Percentiles rank a stretch among this genome's conserved stretches.
These are phyloP conservation scores for Ceratobasidium sp. DNA, from an alignment of 1,284 basidiomycete species.

Conservation along the genomic window DNA sequence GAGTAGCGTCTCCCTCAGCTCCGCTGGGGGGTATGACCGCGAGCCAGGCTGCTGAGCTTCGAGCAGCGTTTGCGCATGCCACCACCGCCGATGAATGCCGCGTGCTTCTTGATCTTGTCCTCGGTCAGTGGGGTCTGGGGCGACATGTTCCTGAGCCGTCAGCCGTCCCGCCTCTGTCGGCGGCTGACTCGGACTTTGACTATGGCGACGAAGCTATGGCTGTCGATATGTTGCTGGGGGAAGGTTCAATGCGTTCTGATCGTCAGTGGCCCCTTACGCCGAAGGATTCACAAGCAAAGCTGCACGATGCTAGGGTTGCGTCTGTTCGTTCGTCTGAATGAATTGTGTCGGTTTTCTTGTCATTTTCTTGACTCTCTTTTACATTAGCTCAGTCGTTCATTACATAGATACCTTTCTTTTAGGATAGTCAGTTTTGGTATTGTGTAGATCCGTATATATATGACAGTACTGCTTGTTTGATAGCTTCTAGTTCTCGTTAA, in stretches of 20 bases:
- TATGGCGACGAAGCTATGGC: slow-evolving; percentile 44
- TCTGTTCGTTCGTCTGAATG: slow-evolving; percentile 36
- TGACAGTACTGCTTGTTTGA: slow-evolving; percentile 3
- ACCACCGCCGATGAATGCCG: slow-evolving; percentile 84
- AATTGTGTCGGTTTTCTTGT: neutral
- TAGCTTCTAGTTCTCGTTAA: slow-evolving; percentile 9
- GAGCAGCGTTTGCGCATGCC: slow-evolving; percentile 73
- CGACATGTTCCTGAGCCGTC: slow-evolving; percentile 24
- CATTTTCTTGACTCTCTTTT: slow-evolving; percentile 25
- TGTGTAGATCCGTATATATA: neutral
- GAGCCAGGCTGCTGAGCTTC: slow-evolving; percentile 71
- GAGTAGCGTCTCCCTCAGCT: slow-evolving; percentile 45
- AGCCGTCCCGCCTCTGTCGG: slow-evolving; percentile 32
- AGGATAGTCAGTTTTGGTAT: slow-evolving; percentile 13
- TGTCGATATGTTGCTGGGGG: slow-evolving; percentile 48
- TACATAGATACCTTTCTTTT: slow-evolving; percentile 10
- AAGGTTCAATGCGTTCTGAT: slow-evolving; percentile 28
- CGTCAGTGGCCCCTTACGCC: slow-evolving; percentile 31
- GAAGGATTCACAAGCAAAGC: slow-evolving; percentile 12
- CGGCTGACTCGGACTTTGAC: slow-evolving; percentile 39
- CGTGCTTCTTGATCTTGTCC: slow-evolving; percentile 81
- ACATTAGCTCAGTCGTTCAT: neutral
- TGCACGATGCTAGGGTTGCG: slow-evolving; percentile 30
- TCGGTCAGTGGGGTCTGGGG: slow-evolving; percentile 67
- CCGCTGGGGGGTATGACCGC: slow-evolving; percentile 47